These are phyloP conservation scores for Eruca vesicaria DNA, from an alignment of 441 rosid species.

Conservation along the genomic window DNA sequence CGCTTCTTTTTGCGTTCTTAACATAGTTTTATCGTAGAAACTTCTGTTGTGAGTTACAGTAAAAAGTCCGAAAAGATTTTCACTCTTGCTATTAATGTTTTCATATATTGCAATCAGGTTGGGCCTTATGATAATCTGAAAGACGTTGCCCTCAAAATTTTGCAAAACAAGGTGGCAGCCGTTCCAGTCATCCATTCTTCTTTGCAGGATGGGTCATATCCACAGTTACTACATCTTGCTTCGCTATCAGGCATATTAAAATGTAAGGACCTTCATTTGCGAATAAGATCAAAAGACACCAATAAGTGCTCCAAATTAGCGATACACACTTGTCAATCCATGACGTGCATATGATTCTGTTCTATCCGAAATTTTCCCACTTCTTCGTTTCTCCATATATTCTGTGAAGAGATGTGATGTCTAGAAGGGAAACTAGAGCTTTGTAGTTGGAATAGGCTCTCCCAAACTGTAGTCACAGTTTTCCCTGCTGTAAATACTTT, in stretches of 20 bases:
- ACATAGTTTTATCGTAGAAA: constrained; percentile 5
- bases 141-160: constrained; percentile 62
- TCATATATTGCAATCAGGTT: constrained; percentile 44
- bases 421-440: neutral
- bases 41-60: constrained; percentile 14
- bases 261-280: constrained; percentile 44
- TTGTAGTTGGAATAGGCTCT: constrained; percentile 9
- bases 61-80: neutral
- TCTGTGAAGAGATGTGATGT: neutral
- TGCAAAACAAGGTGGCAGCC: constrained; percentile 63
- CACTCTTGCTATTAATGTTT: constrained; percentile 7
- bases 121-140: constrained; percentile 70
- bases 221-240: constrained; percentile 68
- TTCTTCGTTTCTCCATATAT: constrained; percentile 1
- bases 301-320: constrained; percentile 1
- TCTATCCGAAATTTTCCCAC: neutral
- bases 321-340: neutral
- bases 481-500: neutral
- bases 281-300: neutral
- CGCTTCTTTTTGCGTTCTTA: constrained; percentile 7
- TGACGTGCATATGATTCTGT: constrained; percentile 12
- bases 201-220: constrained; percentile 61
- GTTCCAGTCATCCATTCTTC: constrained; percentile 63
- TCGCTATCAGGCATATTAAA: constrained; percentile 71
- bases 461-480: constrained; percentile 8